Evolutionary conservation across 1,284 basidiomycete genomes (phyloP), one percentile per base, ranked within the genome.

Genomic region (Rhodotorula sp.): DNA sequence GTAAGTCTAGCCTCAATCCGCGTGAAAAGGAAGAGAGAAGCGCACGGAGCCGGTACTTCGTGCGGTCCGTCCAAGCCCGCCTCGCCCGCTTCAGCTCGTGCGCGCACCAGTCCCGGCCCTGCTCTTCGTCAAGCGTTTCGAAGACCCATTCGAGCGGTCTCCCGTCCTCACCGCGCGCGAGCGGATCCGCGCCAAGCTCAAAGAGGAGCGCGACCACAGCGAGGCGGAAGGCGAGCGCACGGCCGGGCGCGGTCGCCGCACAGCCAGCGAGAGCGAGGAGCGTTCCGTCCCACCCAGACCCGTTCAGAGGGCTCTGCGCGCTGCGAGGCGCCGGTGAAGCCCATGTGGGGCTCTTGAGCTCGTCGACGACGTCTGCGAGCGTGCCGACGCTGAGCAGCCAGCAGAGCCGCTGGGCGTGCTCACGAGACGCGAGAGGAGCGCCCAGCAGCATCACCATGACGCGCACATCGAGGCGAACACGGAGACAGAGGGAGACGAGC

Each of bases 121-220:
- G 14, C 17, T 10, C 16, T 4, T 7, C 45, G 48, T 1, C 12
- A 21, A 45, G 1, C 1, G 25, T 21, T 1, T 53, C 45, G 12
- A 34, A 19, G 3, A 25, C 25, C 44, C 42, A 46, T 13, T 42
- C 42, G 12, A 55, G 19, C 12, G 52, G 14, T 27, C 42, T 45
- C 8, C 63, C 45, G 14, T 42, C 10, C 21, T 23, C 42, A 7
- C 17, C 19, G 3, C 16, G 23, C 46, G 46, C 48, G 14, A 19
- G 14, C 0, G 65, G 65, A 23, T 64, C 46, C 4, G 61, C 66
- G 25, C 69, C 69, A 19, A 49, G 42, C 16, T 27, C 61, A 19
- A 71, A 42, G 41, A 67, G 46, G 44, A 64, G 12, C 3, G n/a
- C 44, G 56, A 60, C 54, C 19, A 4, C 1, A 0, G 57, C 57